Conservation (phyloP, 352 stramenopile genomes). For the Globisporangium paddicum region DNA sequence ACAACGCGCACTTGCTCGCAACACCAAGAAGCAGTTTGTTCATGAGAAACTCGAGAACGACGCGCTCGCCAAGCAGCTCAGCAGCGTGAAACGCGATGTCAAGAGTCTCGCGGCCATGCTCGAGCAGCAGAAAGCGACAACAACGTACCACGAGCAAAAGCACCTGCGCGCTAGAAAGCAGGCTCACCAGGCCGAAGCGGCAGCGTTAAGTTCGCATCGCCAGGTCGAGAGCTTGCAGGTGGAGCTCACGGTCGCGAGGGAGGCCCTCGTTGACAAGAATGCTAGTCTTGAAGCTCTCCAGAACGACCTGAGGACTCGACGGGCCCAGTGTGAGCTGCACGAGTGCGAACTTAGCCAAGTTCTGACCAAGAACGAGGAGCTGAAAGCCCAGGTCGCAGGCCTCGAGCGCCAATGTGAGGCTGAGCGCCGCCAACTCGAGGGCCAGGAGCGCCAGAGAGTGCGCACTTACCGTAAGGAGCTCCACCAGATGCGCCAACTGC, state of each 20-base stretch:
- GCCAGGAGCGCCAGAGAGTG: constrained; percentile 14
- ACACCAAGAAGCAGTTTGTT: constrained; percentile 33
- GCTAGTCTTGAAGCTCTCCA: constrained; percentile 20
- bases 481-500: constrained; percentile 35
- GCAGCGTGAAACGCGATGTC: constrained; percentile 28
- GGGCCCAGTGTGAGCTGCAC: constrained; percentile 16
- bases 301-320: constrained; percentile 17
- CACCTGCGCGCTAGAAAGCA: constrained; percentile 17
- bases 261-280: constrained; percentile 37
- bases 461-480: constrained; percentile 33
- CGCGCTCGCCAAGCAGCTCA: constrained; percentile 32
- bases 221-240: constrained; percentile 21
- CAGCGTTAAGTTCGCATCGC: constrained; percentile 6
- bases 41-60: constrained; percentile 30
- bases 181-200: constrained; percentile 17
- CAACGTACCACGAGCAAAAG: constrained; percentile 23
- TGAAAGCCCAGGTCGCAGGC: constrained; percentile 1
- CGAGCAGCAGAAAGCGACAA: constrained; percentile 27
- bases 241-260: constrained; percentile 23
- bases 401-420: background rate
- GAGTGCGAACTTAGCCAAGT: constrained; percentile 8
- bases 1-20: constrained; percentile 25
- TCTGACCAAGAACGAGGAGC: constrained; percentile 11
- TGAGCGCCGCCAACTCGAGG: constrained; percentile 1
- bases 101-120: constrained; percentile 37